Evolutionary conservation across 2,329 filamentous ascomycete genomes (phyloP).

Genomic region (Pseudopithomyces maydicus): DNA sequence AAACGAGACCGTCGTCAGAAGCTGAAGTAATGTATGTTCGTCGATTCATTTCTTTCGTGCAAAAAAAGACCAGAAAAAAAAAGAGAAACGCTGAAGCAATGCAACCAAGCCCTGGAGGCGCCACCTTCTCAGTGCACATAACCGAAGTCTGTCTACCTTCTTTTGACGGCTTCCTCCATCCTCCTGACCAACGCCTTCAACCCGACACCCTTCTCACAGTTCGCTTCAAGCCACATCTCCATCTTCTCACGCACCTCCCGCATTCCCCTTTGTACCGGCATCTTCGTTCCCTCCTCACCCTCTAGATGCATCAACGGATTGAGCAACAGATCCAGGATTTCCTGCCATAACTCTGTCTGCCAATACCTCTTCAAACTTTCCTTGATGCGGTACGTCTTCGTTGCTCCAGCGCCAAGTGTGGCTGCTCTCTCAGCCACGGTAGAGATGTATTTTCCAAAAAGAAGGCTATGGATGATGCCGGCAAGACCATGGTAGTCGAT

Average conservation of each 20-base stretch:
- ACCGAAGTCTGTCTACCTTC: slow-evolving; percentile 37
- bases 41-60: no score
- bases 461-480: slow-evolving; percentile 81
- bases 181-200: slow-evolving; percentile 62
- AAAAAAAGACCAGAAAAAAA: no score
- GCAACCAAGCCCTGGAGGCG: no score
- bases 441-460: slow-evolving; percentile 96
- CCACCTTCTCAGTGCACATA: neutral
- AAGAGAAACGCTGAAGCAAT: no score
- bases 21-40: no score
- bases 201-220: slow-evolving; percentile 77
- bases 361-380: slow-evolving; percentile 93
- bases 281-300: slow-evolving; percentile 65
- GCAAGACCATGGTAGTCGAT: slow-evolving; percentile 95
- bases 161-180: slow-evolving; percentile 70
- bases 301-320: slow-evolving; percentile 76
- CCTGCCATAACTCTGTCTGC: slow-evolving; percentile 89
- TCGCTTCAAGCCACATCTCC: slow-evolving; percentile 80
- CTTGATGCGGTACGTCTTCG: slow-evolving; percentile 76
- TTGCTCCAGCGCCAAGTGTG: slow-evolving; percentile 60
- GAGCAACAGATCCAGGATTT: slow-evolving; percentile 81
- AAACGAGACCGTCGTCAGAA: no score
- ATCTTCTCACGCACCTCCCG: slow-evolving; percentile 72
- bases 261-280: slow-evolving; percentile 78
- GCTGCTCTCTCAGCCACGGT: slow-evolving; percentile 61